These are phyloP conservation scores for Ascochyta pisi DNA, from an alignment of 2,329 filamentous ascomycete genomes.

Conservation along the genomic window DNA sequence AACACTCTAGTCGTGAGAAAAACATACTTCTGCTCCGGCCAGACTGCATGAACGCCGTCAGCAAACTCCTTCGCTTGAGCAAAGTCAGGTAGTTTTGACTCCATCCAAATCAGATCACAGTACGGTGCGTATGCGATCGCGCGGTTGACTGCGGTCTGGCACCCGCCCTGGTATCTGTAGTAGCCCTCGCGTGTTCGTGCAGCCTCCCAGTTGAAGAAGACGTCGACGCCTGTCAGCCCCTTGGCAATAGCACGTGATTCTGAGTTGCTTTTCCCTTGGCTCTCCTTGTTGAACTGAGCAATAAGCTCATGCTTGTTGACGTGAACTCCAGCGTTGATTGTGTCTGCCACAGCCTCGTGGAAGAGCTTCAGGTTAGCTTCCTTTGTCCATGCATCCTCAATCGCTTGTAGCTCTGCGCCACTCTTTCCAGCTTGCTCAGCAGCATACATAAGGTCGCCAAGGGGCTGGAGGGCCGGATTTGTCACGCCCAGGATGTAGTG, in stretches of 20 bases:
- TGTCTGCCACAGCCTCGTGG: slow-evolving; percentile 84
- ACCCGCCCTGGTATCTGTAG: slow-evolving; percentile 91
- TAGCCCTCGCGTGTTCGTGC: slow-evolving; percentile 92
- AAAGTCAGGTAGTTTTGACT: slow-evolving; percentile 94
- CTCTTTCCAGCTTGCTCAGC: slow-evolving; percentile 83
- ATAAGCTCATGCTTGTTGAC: slow-evolving; percentile 74
- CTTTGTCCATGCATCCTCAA: slow-evolving; percentile 87
- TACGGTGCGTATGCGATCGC: slow-evolving; percentile 92
- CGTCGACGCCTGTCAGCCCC: slow-evolving; percentile 75
- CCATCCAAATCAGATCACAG: slow-evolving; percentile 98
- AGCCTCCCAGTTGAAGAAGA: slow-evolving; percentile 96
- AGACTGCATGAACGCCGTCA: slow-evolving; percentile 88
- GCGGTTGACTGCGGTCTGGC: slow-evolving; percentile 87
- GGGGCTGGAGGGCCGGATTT: slow-evolving; percentile 81
- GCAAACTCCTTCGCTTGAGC: slow-evolving; percentile 92
- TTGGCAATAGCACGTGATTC: slow-evolving; percentile 84
- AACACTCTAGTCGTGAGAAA: background rate
- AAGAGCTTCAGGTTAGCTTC: slow-evolving; percentile 86
- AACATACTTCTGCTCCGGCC: slow-evolving; percentile 92
- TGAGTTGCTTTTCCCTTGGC: slow-evolving; percentile 83
- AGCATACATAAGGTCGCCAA: slow-evolving; percentile 88
- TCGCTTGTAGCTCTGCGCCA: slow-evolving; percentile 81
- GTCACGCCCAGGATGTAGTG: slow-evolving; percentile 89
- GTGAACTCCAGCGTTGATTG: slow-evolving; percentile 73
- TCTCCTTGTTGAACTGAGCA: slow-evolving; percentile 68